A percentile compares a stretch with the other conserved stretches of the same genome.
phyloP scores from a whole-genome alignment of 2,329 filamentous ascomycete genomes.

The Escovopsis sp. region DNA sequence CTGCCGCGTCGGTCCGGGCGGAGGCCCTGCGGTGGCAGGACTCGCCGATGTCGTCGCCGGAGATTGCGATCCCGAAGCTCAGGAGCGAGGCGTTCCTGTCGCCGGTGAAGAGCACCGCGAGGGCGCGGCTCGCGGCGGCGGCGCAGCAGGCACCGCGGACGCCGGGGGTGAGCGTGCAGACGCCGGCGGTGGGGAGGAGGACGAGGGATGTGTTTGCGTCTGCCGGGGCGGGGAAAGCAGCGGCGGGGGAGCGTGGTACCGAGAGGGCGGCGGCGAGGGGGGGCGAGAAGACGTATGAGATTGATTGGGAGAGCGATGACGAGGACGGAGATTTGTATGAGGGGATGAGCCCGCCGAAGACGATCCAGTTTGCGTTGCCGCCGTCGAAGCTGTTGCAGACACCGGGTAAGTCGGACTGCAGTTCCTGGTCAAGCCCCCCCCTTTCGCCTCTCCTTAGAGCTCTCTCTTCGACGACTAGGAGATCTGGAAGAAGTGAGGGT shows the following conservation, averaged over 20 bases:
- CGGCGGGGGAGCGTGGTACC: conserved; percentile 12
- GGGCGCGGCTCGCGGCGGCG: conserved; percentile 26
- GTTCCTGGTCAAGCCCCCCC: no score
- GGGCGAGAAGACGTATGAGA: conserved; percentile 32
- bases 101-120: conserved; percentile 37
- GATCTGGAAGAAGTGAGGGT: no score
- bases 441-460: background rate
- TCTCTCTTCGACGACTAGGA: background rate
- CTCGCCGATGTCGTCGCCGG: conserved; percentile 57
- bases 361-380: conserved; percentile 71
- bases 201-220: conserved; percentile 32
- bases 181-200: conserved; percentile 40
- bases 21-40: conserved; percentile 30
- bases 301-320: conserved; percentile 63
- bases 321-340: conserved; percentile 46
- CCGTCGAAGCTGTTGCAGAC: conserved; percentile 67
- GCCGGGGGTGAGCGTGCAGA: conserved; percentile 75
- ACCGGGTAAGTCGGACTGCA: conserved; percentile 55
- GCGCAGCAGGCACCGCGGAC: conserved; percentile 42
- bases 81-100: conserved; percentile 77
- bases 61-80: conserved; percentile 66
- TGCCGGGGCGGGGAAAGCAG: conserved; percentile 12
- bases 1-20: conserved; percentile 1
- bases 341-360: conserved; percentile 83
- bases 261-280: conserved; percentile 8